phyloP scores from a whole-genome alignment of 1,139 yeast species.

The Zygosaccharomyces sapae region DNA sequence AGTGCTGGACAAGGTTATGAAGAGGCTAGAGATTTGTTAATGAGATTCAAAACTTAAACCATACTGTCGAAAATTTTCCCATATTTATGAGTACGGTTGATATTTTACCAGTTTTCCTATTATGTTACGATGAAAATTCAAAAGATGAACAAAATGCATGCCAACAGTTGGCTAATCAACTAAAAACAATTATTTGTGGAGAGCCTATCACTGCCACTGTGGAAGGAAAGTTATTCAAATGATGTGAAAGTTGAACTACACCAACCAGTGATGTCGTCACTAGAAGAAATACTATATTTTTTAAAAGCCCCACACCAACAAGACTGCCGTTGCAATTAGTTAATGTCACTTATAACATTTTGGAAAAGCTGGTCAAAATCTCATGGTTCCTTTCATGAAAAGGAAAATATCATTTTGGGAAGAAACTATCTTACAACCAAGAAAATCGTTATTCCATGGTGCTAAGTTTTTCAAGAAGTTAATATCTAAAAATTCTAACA shows the following conservation, averaged over 20 bases:
- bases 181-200: conserved; percentile 40
- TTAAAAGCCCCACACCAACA: conserved; percentile 44
- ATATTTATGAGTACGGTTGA: conserved; percentile 57
- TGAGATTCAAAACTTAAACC: conserved; percentile 44
- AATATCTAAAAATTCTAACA: conserved; percentile 36
- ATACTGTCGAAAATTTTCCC: conserved; percentile 42
- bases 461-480: conserved; percentile 32
- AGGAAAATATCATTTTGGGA: conserved; percentile 76
- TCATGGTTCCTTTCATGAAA: conserved; percentile 36
- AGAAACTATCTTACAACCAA: conserved; percentile 68
- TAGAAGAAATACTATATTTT: conserved; percentile 73
- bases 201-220: conserved; percentile 34
- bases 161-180: conserved; percentile 32
- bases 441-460: conserved; percentile 45
- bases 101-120: conserved; percentile 44
- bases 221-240: conserved; percentile 23
- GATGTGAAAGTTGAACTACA: conserved; percentile 28
- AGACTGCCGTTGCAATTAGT: conserved; percentile 24
- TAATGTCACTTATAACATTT: conserved; percentile 27
- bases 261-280: conserved; percentile 44
- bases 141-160: conserved; percentile 32
- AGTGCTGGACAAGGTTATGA: conserved; percentile 38
- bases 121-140: conserved; percentile 33
- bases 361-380: conserved; percentile 25
- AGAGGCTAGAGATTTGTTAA: conserved; percentile 52